These are phyloP conservation scores for Gaeumannomyces tritici DNA, from an alignment of 2,329 filamentous ascomycete species.

Conservation along the genomic window DNA sequence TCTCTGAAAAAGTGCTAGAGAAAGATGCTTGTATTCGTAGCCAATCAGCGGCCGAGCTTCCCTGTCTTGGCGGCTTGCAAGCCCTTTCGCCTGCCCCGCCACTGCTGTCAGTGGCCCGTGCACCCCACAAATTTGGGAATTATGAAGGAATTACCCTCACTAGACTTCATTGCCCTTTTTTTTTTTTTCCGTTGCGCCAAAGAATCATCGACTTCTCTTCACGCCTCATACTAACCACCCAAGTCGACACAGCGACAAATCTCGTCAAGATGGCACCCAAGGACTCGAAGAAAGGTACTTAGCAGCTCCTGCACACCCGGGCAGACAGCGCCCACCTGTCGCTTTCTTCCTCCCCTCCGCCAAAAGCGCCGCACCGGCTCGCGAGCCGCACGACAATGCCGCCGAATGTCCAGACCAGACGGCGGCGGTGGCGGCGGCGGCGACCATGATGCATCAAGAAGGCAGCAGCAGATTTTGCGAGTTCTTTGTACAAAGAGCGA, in stretches of 20 bases:
- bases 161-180: not conserved
- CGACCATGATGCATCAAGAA: slow-evolving; percentile 36
- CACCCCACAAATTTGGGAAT: slow-evolving; percentile 2
- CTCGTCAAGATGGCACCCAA: slow-evolving; percentile 27
- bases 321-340: not conserved
- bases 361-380: not conserved
- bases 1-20: not conserved
- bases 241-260: slow-evolving; percentile 8
- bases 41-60: not conserved
- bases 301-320: slow-evolving; percentile 3
- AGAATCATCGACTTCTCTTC: slow-evolving; percentile 1
- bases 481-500: slow-evolving; percentile 57
- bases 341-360: not conserved
- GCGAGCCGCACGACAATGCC: not conserved
- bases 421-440: slow-evolving; percentile 9
- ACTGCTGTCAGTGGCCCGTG: not conserved
- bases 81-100: not conserved
- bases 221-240: not conserved
- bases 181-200: not conserved
- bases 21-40: not conserved
- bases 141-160: slow-evolving; percentile 5
- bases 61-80: not conserved
- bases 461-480: slow-evolving; percentile 71
- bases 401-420: not conserved
- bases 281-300: slow-evolving; percentile 29